phyloP scores from a whole-genome alignment of 2,329 filamentous ascomycete species.

The Alternaria sp. region DNA sequence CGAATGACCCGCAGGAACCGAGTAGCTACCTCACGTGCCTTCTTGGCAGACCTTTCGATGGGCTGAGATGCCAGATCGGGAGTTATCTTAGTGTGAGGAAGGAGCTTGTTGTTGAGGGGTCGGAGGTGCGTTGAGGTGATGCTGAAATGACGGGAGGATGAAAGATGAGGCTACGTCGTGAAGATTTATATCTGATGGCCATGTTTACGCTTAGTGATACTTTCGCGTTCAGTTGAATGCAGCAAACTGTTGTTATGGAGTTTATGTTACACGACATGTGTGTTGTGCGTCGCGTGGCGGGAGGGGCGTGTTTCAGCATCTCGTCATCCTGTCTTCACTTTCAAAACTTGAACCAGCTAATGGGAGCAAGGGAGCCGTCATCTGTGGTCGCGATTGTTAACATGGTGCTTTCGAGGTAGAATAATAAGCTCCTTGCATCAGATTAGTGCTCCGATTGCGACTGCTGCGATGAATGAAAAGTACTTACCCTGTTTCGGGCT shows the following conservation, averaged over 20 bases:
- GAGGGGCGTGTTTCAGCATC: neutral
- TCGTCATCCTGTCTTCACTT: neutral
- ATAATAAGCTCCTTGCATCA: neutral
- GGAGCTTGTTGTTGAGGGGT: conserved; percentile 4
- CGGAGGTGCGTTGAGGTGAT: neutral
- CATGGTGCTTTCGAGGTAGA: accelerated
- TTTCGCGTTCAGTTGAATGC: accelerated
- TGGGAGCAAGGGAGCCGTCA: accelerated
- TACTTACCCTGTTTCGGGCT: neutral
- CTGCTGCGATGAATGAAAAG: neutral
- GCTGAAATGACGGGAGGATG: neutral
- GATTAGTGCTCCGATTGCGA: neutral
- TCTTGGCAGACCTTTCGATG: conserved; percentile 19
- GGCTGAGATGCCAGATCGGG: conserved; percentile 19
- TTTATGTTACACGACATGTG: neutral
- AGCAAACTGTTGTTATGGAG: neutral
- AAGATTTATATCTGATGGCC: accelerated
- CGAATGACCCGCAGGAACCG: conserved; percentile 18
- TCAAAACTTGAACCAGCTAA: accelerated
- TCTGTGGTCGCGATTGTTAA: no score
- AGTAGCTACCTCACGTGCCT: conserved; percentile 25
- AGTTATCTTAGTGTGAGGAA: conserved; percentile 15
- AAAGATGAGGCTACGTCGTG: neutral
- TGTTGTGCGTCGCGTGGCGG: neutral
- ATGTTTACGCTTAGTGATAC: accelerated